A percentile compares a stretch with the other conserved stretches of the same genome.
Evolutionary conservation across 768 basidiomycete genomes (phyloP).

Genomic region (Suillus variegatus): DNA sequence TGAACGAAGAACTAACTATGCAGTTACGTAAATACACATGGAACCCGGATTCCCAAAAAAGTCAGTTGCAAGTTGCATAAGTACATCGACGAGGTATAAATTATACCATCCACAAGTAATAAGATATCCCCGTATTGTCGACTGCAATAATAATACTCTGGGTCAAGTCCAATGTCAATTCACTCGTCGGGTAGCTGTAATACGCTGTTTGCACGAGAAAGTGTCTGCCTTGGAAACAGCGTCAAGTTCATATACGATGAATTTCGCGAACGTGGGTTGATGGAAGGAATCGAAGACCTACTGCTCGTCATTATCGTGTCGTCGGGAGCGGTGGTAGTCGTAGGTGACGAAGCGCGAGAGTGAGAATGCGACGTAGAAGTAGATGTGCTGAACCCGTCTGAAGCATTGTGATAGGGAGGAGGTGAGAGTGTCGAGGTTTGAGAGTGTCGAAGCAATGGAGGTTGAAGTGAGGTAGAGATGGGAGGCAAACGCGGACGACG

Average conservation of each 20-base stretch:
- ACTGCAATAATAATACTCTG: background rate
- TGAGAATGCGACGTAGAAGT: slow-evolving; percentile 34
- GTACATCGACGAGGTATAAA: background rate
- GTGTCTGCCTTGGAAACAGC: slow-evolving; percentile 47
- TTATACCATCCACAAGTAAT: background rate
- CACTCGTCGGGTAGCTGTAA: slow-evolving; percentile 12
- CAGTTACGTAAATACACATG: no score
- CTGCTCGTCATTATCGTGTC: slow-evolving; percentile 28
- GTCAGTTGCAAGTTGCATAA: background rate
- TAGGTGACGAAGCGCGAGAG: slow-evolving; percentile 34
- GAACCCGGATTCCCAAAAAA: no score
- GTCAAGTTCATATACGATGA: slow-evolving; percentile 64
- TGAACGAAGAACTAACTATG: background rate
- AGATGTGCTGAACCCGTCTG: slow-evolving; percentile 29
- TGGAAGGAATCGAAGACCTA: slow-evolving; percentile 43
- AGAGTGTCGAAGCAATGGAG: slow-evolving; percentile 5
- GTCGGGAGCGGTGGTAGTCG: slow-evolving; percentile 16
- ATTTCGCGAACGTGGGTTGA: slow-evolving; percentile 60
- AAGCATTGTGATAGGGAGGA: slow-evolving; percentile 23
- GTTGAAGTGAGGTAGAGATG: slow-evolving; percentile 13
- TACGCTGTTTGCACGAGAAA: slow-evolving; percentile 38
- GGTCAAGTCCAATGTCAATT: background rate
- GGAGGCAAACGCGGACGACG: slow-evolving; percentile 28
- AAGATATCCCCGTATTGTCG: background rate
- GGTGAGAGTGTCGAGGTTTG: slow-evolving; percentile 14